These are phyloP conservation scores for Amorphotheca resinae DNA, from an alignment of 495 filamentous ascomycete species.

Conservation along the genomic window DNA sequence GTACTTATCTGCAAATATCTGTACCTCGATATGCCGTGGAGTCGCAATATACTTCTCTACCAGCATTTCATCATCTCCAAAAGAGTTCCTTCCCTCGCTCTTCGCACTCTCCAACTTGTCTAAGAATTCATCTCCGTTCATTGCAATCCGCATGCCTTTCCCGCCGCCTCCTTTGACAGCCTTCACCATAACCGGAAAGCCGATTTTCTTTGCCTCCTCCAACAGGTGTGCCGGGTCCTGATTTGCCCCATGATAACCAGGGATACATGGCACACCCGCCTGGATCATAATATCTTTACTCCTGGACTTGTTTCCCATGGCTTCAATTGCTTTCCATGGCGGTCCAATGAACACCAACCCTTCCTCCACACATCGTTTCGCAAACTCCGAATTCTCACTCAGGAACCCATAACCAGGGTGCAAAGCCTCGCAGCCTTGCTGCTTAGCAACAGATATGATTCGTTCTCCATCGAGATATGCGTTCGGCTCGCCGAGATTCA, in stretches of 20 bases:
- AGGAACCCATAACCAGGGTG: slow-evolving; percentile 97
- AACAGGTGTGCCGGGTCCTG: slow-evolving; percentile 64
- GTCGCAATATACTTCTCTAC: slow-evolving; percentile 95
- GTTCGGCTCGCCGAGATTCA: slow-evolving; percentile 68
- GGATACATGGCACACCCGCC: slow-evolving; percentile 89
- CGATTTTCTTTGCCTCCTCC: slow-evolving; percentile 63
- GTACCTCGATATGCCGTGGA: slow-evolving; percentile 93
- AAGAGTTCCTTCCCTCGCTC: slow-evolving; percentile 79
- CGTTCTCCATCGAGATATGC: slow-evolving; percentile 87
- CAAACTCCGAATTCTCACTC: slow-evolving; percentile 89
- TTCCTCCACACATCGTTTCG: slow-evolving; percentile 75
- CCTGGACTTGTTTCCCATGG: slow-evolving; percentile 93
- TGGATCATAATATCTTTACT: slow-evolving; percentile 89
- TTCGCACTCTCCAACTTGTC: slow-evolving; percentile 77
- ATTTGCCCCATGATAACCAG: slow-evolving; percentile 84
- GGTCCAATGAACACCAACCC: slow-evolving; percentile 93
- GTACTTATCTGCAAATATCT: slow-evolving; percentile 87
- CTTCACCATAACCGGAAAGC: slow-evolving; percentile 90
- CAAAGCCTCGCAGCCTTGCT: slow-evolving; percentile 74
- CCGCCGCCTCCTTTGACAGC: slow-evolving; percentile 94
- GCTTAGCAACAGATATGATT: slow-evolving; percentile 78
- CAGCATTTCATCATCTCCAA: slow-evolving; percentile 92
- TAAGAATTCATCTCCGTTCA: slow-evolving; percentile 60
- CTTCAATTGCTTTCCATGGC: slow-evolving; percentile 82
- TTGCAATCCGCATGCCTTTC: slow-evolving; percentile 97